These are phyloP conservation scores for Zygosaccharomyces pseudobailii DNA, from an alignment of 1,139 yeast species.

Conservation along the genomic window DNA sequence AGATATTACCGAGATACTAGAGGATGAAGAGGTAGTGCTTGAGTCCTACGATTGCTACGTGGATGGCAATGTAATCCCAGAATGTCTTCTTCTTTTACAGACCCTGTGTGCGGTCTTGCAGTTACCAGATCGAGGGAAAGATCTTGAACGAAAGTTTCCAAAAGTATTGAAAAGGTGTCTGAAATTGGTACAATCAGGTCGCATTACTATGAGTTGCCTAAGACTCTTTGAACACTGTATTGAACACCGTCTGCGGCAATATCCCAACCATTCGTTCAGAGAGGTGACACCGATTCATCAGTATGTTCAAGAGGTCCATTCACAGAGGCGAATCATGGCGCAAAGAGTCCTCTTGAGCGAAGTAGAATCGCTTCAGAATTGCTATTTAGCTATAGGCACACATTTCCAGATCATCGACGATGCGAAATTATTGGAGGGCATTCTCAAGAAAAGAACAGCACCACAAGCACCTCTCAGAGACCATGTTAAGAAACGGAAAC, in stretches of 20 bases:
- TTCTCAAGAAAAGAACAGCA: constrained; percentile 50
- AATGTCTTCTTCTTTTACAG: constrained; percentile 51
- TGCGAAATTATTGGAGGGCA: constrained; percentile 51
- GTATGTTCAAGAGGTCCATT: constrained; percentile 14
- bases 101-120: constrained; percentile 30
- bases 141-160: constrained; percentile 11
- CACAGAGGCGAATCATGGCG: constrained; percentile 43
- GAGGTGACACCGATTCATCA: constrained; percentile 21
- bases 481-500: constrained; percentile 9
- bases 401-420: constrained; percentile 48
- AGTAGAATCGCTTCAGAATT: constrained; percentile 43
- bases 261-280: constrained; percentile 32
- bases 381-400: constrained; percentile 37
- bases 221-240: constrained; percentile 27
- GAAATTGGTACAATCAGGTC: constrained; percentile 32
- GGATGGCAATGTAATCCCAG: constrained; percentile 55
- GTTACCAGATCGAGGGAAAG: constrained; percentile 14
- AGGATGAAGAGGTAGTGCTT: constrained; percentile 48
- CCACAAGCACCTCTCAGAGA: constrained; percentile 40
- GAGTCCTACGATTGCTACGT: constrained; percentile 60
- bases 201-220: constrained; percentile 27
- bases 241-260: constrained; percentile 29
- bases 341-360: constrained; percentile 52
- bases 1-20: constrained; percentile 38
- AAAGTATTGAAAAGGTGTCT: constrained; percentile 33